Evolutionary conservation across 306 rosid genomes (phyloP), one percentile per base, ranked within the genome.

Genomic region (Fragaria ananassa): DNA sequence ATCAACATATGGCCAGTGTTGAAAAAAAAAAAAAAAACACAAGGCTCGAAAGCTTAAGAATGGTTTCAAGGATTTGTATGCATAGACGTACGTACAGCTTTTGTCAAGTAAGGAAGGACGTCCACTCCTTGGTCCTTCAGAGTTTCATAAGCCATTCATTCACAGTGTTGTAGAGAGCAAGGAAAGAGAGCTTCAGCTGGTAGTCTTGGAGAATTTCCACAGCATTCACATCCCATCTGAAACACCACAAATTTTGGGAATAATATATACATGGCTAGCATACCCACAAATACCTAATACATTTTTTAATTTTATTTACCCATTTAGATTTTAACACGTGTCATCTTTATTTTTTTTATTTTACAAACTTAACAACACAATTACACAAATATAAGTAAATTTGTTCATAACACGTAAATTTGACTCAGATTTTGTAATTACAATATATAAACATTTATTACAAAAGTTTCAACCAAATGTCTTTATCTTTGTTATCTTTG

Each of bases 161-260:
- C 18, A 89, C 75, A 4, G 84, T 87, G 81, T 91, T 89, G 76
- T 84, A 91, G 7, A 88, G 90, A 46, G 93, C 96, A 11, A 88
- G 75, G 76, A 88, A 90, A 21, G 88, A 84, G 21, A 87, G 42
- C 73, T 86, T 87, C 96, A 88, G 5, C 5, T n/a, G 87, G 72
- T 87, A 87, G n/a, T 77, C 62, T 1, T 93, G 89, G 13, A 87
- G 84, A 66, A n/a, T 53, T 4, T 79, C 34, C 39, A 83, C 42
- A 15, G 76, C 83, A 25, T 79, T 78, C 58, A 90, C 66, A 56
- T 88, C 91, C 91, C 96, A 88, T 37, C 96, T 88, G 80, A 63
- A 60, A 61, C 39, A 4, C 37, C 37, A 17, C 37, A 11, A 11
- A 23, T 29, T 29, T 29, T 29, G 34, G 34, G 34, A 29, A 29